phyloP scores from a whole-genome alignment of 257 asterid genomes.

The Solanum chmielewskii region DNA sequence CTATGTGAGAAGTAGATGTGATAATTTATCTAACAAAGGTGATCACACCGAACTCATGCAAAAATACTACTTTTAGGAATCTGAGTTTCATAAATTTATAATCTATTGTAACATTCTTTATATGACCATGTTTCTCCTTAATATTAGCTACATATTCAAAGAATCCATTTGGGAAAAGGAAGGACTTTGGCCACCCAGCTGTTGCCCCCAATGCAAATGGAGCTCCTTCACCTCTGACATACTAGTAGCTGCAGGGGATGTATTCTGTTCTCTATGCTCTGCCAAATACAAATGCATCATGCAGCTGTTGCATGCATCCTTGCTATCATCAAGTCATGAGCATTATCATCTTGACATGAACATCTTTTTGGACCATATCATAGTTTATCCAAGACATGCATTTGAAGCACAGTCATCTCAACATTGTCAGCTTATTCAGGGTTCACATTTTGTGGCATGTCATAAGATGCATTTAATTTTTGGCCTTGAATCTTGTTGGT shows the following conservation, averaged over 20 bases:
- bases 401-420: constrained; percentile 25
- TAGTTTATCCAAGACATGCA: constrained; percentile 40
- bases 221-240: constrained; percentile 48
- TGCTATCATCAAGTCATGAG: constrained; percentile 62
- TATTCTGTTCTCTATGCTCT: constrained; percentile 63
- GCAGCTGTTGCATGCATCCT: constrained; percentile 94
- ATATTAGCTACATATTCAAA: constrained; percentile 82
- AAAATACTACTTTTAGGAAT: not conserved
- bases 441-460: not conserved
- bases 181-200: constrained; percentile 42
- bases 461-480: not conserved
- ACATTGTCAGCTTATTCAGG: not conserved
- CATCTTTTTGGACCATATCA: constrained; percentile 29
- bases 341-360: constrained; percentile 50
- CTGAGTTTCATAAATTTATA: not conserved
- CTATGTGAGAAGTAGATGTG: not conserved
- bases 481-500: not conserved
- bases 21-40: not conserved
- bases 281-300: constrained; percentile 71
- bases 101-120: not conserved
- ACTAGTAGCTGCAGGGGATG: constrained; percentile 88
- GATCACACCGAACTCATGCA: not conserved
- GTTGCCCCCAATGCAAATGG: constrained; percentile 48
- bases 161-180: constrained; percentile 94
- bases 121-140: constrained; percentile 34